A percentile compares a stretch with the other conserved stretches of the same genome.
These are phyloP conservation scores for Mycena amicta DNA, from an alignment of 768 basidiomycete genomes.

Conservation along the genomic window DNA sequence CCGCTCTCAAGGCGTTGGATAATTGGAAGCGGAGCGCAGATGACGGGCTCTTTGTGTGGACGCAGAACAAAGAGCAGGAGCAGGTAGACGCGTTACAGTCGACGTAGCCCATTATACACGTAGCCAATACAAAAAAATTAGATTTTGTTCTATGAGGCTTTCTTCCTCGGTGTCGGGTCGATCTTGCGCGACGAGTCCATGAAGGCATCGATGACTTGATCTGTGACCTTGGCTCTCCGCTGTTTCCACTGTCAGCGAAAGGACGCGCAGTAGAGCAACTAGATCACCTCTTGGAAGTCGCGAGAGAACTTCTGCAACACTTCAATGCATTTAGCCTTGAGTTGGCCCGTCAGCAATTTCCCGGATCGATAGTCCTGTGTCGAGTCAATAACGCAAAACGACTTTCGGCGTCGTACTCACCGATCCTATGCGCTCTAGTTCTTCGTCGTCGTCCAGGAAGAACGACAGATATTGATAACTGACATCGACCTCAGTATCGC, in stretches of 20 bases:
- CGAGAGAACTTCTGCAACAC: constrained; percentile 80
- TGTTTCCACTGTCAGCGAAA: no score
- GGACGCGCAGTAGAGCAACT: no score
- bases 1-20: constrained; percentile 64
- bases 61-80: constrained; percentile 37
- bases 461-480: constrained; percentile 93
- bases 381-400: background rate
- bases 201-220: constrained; percentile 71
- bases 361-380: constrained; percentile 90
- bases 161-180: constrained; percentile 52
- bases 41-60: constrained; percentile 53
- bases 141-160: constrained; percentile 21
- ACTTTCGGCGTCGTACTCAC: constrained; percentile 46
- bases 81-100: constrained; percentile 13
- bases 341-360: constrained; percentile 81
- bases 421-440: constrained; percentile 73
- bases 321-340: constrained; percentile 88
- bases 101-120: constrained; percentile 5
- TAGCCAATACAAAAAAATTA: no score
- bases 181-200: constrained; percentile 86
- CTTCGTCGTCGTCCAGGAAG: constrained; percentile 95
- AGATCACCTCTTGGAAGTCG: constrained; percentile 83
- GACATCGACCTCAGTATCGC: constrained; percentile 94
- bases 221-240: constrained; percentile 81
- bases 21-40: constrained; percentile 48